Conservation (phyloP, 2,329 filamentous ascomycete species). For the Sarocladium brachiariae region DNA sequence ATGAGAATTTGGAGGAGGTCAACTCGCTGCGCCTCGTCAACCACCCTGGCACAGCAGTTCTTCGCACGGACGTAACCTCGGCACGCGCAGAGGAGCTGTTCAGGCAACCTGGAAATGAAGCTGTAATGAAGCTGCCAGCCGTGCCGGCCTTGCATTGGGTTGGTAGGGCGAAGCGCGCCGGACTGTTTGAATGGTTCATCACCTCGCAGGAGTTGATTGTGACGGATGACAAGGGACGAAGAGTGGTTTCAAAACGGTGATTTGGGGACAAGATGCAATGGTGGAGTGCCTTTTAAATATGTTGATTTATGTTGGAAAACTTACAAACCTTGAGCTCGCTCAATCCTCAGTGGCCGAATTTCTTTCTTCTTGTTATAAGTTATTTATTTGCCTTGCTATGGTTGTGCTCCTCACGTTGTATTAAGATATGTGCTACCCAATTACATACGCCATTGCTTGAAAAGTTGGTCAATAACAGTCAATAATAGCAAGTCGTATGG, state of each 20-base stretch:
- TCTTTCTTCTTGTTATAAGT: too few species aligned
- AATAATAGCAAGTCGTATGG: too few species aligned
- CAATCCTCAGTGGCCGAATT: too few species aligned
- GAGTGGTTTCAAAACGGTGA: background rate
- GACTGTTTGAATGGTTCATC: background rate
- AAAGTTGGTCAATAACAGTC: too few species aligned
- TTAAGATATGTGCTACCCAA: too few species aligned
- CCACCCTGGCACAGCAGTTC: background rate
- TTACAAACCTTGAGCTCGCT: too few species aligned
- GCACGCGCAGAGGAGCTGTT: background rate
- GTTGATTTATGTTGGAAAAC: too few species aligned
- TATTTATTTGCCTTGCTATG: too few species aligned
- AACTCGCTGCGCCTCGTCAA: background rate
- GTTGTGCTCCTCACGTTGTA: too few species aligned
- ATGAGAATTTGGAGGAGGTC: background rate
- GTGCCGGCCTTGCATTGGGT: background rate
- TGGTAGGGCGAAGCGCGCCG: background rate
- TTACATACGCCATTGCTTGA: too few species aligned
- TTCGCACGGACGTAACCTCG: background rate
- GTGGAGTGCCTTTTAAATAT: too few species aligned
- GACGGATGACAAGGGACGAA: background rate
- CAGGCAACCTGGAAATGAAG: background rate
- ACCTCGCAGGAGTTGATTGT: background rate
- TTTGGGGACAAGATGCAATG: too few species aligned
- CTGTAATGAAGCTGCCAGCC: background rate